These are phyloP conservation scores for Aspergillus piperis DNA, from an alignment of 2,329 filamentous ascomycete genomes.

Conservation along the genomic window DNA sequence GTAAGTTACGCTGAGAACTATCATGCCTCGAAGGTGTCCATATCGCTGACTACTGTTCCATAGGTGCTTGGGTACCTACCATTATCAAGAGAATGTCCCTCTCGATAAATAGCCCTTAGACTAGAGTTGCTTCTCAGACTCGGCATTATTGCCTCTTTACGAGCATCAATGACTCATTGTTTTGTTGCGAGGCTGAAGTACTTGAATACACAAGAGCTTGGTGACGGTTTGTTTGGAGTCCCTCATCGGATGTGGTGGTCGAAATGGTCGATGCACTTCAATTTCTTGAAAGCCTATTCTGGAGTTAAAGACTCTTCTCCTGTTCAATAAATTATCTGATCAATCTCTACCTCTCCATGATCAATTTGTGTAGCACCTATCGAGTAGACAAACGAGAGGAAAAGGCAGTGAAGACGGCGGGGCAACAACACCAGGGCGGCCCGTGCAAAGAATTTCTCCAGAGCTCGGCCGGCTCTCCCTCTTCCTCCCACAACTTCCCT, in stretches of 20 bases:
- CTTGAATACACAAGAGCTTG: not conserved
- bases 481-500: conserved; percentile 15
- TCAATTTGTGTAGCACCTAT: not conserved
- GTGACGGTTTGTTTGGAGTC: not conserved
- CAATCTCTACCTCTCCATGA: too few species aligned
- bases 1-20: too few species aligned
- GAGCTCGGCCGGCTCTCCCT: conserved; percentile 8
- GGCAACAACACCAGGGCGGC: conserved; percentile 12
- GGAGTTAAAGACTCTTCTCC: too few species aligned
- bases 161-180: not conserved
- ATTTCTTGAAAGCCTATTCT: too few species aligned
- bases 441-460: conserved; percentile 24
- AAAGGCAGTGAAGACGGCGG: not conserved
- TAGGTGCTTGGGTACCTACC: too few species aligned
- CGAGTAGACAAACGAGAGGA: not conserved
- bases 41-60: too few species aligned
- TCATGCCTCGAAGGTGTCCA: too few species aligned
- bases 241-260: not conserved
- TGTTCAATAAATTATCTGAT: not conserved
- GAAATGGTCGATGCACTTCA: not conserved
- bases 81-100: not conserved
- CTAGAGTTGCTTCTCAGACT: not conserved
- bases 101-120: not conserved
- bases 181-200: not conserved
- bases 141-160: not conserved